A percentile compares a stretch with the other conserved stretches of the same genome.
Conservation (phyloP, 176 grass and related monocot genomes). For the Aechmea fasciata region DNA sequence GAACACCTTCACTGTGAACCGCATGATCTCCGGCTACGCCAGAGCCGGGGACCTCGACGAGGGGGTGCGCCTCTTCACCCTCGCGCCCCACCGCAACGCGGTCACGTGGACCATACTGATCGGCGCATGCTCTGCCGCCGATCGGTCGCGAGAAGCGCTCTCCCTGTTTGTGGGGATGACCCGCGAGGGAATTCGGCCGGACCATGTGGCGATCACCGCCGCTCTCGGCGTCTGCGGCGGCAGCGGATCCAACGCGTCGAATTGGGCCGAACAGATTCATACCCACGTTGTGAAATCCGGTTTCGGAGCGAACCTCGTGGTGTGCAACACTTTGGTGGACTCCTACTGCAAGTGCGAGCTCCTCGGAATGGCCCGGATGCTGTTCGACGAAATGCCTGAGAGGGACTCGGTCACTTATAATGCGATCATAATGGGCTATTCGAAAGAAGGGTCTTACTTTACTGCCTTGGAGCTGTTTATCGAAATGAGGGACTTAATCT, state of each 20-base stretch:
- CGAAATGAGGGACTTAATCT: constrained; percentile 23
- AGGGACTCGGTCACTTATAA: constrained; percentile 75
- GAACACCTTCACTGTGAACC: constrained; percentile 40
- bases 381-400: constrained; percentile 47
- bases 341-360: constrained; percentile 79
- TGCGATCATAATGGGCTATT: constrained; percentile 71
- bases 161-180: constrained; percentile 52
- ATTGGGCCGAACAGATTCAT: constrained; percentile 33
- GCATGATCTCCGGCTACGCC: constrained; percentile 43
- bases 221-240: constrained; percentile 32
- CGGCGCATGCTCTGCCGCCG: constrained; percentile 13
- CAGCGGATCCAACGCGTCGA: constrained; percentile 5
- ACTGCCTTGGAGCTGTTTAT: constrained; percentile 47
- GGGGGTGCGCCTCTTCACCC: constrained; percentile 32
- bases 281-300: constrained; percentile 38
- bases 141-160: constrained; percentile 25
- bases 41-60: constrained; percentile 26
- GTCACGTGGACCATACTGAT: constrained; percentile 83
- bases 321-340: constrained; percentile 68
- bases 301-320: constrained; percentile 13
- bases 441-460: constrained; percentile 47
- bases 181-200: constrained; percentile 28
- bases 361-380: constrained; percentile 17
- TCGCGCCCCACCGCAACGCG: constrained; percentile 17
- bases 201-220: constrained; percentile 33